These are phyloP conservation scores for Ciborinia camelliae DNA, from an alignment of 2,329 filamentous ascomycete species.

Conservation along the genomic window DNA sequence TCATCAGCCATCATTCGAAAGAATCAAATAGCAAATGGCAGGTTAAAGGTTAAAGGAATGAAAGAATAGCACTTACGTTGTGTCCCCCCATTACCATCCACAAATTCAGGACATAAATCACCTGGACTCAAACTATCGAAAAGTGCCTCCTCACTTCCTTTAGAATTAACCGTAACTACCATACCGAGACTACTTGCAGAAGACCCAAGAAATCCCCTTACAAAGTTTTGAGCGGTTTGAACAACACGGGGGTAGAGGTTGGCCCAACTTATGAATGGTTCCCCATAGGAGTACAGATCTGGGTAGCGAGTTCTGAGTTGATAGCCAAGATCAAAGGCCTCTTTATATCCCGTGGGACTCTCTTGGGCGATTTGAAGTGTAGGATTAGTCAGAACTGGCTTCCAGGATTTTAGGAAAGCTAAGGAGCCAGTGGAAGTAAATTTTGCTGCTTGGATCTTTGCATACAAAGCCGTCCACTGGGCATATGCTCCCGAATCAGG, in stretches of 20 bases:
- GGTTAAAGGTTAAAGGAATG: too few species aligned
- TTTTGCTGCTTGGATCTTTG: slow-evolving; percentile 50
- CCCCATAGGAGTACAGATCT: slow-evolving; percentile 45
- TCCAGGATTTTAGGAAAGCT: slow-evolving; percentile 57
- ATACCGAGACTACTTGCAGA: slow-evolving; percentile 51
- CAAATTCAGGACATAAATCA: slow-evolving; percentile 59
- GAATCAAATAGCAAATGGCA: background rate
- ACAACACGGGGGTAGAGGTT: slow-evolving; percentile 64
- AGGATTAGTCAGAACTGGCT: slow-evolving; percentile 53
- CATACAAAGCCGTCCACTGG: slow-evolving; percentile 44
- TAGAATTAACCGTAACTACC: slow-evolving; percentile 56
- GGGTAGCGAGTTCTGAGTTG: slow-evolving; percentile 47
- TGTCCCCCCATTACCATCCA: slow-evolving; percentile 50
- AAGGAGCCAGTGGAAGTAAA: slow-evolving; percentile 53
- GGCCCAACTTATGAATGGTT: slow-evolving; percentile 57
- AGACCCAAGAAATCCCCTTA: slow-evolving; percentile 58
- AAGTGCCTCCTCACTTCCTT: slow-evolving; percentile 48
- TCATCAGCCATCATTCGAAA: background rate
- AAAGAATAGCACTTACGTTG: slow-evolving; percentile 31
- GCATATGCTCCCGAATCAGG: slow-evolving; percentile 59
- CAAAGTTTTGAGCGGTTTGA: slow-evolving; percentile 59
- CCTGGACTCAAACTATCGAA: slow-evolving; percentile 63
- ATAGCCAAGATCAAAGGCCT: slow-evolving; percentile 55
- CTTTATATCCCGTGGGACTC: slow-evolving; percentile 61
- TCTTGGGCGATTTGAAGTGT: slow-evolving; percentile 55